Base-by-base conservation (phyloP, 306 rosid species). In the Cicer pinnatifidum region DNA sequence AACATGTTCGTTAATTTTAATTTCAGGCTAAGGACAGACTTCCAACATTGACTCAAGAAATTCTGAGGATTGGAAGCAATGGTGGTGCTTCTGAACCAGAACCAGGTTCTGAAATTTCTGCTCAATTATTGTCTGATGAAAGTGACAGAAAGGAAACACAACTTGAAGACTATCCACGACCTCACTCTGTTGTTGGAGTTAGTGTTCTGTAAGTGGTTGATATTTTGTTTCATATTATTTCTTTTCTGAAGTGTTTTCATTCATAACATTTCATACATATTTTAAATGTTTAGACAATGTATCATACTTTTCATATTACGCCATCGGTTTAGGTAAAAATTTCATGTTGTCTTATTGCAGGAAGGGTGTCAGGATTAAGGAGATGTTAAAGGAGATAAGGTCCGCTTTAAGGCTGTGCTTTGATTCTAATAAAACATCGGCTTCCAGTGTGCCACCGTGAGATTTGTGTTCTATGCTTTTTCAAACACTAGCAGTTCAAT, bases 311-410 rank as follows among this genome's bases (percentile, higher is more conserved):
- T 41, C 53, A 51, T 37, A 23, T 51, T 51, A 19, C 33, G 23
- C 3, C 19, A 43, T 54, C 17, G 38, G 50, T 62, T 28, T 43
- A 17, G 45, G 57, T 81, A 8, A 41, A 53, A 67, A 38, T 64
- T 64, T 72, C 35, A 40, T 44, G 35, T 75, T 72, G 70, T 41
- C 44, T 65, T 84, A 76, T 83, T 78, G 79, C 89, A 91, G 99
- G 89, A 91, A 87, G 86, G 90, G 92, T 62, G 85, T 88, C 46
- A 82, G 28, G 74, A 61, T 86, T 47, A 81, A 73, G 15, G 95
- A 88, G 75, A 81, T 95, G 93, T 73, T 95, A 78, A 84, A 89
- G 79, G 97, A 85, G 76, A 95, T 95, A 80, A 86, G 99, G 68
- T 84, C 82, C 1, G 95, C 88, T 37, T 80, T 94, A 74, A 87